Base-by-base conservation (phyloP, 495 filamentous ascomycete genomes). In the Lophium mytilinum region DNA sequence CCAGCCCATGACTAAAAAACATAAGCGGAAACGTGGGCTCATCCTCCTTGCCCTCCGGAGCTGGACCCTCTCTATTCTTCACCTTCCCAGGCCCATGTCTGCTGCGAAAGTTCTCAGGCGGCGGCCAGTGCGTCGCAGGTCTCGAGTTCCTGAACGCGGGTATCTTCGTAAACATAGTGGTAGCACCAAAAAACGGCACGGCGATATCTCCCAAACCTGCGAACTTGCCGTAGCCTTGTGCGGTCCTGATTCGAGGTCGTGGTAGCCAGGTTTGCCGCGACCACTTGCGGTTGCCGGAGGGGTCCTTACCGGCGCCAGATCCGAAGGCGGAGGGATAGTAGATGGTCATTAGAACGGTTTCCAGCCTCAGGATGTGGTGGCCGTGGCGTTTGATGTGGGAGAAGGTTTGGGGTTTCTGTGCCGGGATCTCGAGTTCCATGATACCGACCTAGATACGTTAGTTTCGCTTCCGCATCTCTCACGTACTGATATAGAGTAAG, bases 91-190 rank as follows among this genome's bases (percentile, higher is more conserved):
- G 66, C 1, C 33, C 57, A 8, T 60, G 21, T 6, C 24, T 30
- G 24, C 24, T 30, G 49, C 55, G 51, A 4, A 55, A 57, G 37
- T 71, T 63, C 1, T 63, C 57, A n/a, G 58, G 41, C 7, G 71
- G 66, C 36, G 73, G 75, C 70, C 72, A 76, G 58, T 76, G 68
- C 5, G 57, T 58, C 8, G 75, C 73, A 15, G 73, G 53, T 12
- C 64, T 62, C n/a, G 75, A 61, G 45, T 85, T 84, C 40, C 78
- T 71, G 58, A 76, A 79, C 10, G 77, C 78, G 5, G 78, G 80
- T 24, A 83, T 52, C 60, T 82, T 80, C 42, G 80, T 81, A 51
- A 80, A 80, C 71, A 79, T 77, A 9, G 71, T 74, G 0, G 77
- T 80, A 1, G 67, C 51, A 0, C 70, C 69, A 66, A 81, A 78